phyloP scores from a whole-genome alignment of 2,329 filamentous ascomycete genomes.

The Fusarium ambrosium region DNA sequence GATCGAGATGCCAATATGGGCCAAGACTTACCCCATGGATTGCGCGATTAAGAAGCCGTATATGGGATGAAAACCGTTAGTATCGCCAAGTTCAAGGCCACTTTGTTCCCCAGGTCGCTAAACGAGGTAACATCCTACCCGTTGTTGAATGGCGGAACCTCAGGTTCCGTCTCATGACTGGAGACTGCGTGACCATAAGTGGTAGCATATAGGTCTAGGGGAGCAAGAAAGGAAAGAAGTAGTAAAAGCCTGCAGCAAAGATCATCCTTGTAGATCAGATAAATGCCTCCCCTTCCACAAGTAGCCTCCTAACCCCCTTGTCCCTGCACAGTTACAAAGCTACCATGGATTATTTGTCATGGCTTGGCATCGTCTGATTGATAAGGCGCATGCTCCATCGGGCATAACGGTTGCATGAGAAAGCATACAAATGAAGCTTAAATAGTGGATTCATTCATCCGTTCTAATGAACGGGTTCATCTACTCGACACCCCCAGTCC shows the following conservation, averaged over 20 bases:
- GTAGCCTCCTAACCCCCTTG: neutral
- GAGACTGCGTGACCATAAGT: neutral
- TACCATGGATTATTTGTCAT: neutral
- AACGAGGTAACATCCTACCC: neutral
- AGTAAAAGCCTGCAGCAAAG: neutral
- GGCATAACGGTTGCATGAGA: neutral
- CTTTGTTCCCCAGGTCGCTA: neutral
- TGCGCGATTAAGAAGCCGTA: neutral
- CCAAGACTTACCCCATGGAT: neutral
- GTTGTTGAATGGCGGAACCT: neutral
- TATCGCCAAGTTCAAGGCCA: neutral
- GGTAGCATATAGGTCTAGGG: neutral
- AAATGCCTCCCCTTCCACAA: neutral
- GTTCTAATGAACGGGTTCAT: neutral
- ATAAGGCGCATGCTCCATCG: neutral
- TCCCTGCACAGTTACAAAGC: neutral
- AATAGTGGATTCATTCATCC: neutral
- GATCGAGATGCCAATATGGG: neutral
- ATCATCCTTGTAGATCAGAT: neutral
- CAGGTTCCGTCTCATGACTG: neutral
- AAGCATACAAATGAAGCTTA: slow-evolving; percentile 5
- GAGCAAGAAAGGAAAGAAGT: neutral
- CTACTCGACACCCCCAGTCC: neutral
- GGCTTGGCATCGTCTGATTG: slow-evolving; percentile 1
- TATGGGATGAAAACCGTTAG: neutral